These are phyloP conservation scores for Aureobasidium subglaciale DNA, from an alignment of 2,329 filamentous ascomycete species.

Conservation along the genomic window DNA sequence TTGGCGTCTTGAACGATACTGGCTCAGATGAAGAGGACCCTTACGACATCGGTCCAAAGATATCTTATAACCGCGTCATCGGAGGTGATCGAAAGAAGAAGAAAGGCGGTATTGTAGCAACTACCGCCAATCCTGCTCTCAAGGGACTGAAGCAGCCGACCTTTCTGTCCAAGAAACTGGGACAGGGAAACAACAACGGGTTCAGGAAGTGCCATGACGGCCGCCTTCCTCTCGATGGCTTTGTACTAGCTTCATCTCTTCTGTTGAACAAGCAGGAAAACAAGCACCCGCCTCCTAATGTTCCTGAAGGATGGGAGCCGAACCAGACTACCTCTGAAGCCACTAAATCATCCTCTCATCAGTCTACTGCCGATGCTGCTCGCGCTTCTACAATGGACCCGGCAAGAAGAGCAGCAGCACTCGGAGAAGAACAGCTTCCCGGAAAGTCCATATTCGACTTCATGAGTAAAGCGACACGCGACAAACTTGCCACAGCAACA, in stretches of 20 bases:
- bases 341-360: constrained; percentile 34
- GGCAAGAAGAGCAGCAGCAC: constrained; percentile 65
- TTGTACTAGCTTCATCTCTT: constrained; percentile 56
- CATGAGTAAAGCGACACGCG: constrained; percentile 68
- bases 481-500: constrained; percentile 66
- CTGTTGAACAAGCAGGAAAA: constrained; percentile 38
- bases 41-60: constrained; percentile 84
- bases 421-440: constrained; percentile 74
- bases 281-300: constrained; percentile 56
- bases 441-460: constrained; percentile 96
- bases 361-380: constrained; percentile 69
- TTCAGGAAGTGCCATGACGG: constrained; percentile 76
- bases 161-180: constrained; percentile 62
- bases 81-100: constrained; percentile 75
- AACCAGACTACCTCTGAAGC: constrained; percentile 29
- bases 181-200: constrained; percentile 37
- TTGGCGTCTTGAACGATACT: constrained; percentile 84
- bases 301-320: constrained; percentile 69
- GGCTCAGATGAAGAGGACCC: constrained; percentile 94
- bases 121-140: constrained; percentile 17
- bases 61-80: constrained; percentile 76
- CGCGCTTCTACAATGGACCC: constrained; percentile 70
- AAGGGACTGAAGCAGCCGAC: constrained; percentile 47
- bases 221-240: constrained; percentile 70
- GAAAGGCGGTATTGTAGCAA: constrained; percentile 27